Percentiles rank a stretch among this genome's conserved stretches.
These are phyloP conservation scores for Pseudocercospora musae DNA, from an alignment of 2,329 filamentous ascomycete genomes.

Conservation along the genomic window DNA sequence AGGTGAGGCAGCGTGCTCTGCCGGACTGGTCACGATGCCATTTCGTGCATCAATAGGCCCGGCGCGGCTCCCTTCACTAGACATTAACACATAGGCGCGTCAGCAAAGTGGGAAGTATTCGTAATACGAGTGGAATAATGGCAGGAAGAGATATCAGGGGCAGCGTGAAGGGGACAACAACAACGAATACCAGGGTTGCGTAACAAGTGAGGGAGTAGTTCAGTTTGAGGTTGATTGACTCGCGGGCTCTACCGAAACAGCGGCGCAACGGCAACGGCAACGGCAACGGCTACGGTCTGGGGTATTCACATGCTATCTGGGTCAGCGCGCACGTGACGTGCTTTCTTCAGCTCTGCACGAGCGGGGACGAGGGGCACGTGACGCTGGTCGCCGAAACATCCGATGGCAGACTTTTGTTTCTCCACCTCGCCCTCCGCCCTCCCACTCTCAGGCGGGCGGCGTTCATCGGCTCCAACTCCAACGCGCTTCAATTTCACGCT, in stretches of 20 bases:
- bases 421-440: neutral
- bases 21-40: slow-evolving; percentile 7
- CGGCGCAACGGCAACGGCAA: neutral
- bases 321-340: too few relatives aligned
- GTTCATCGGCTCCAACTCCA: neutral
- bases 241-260: neutral
- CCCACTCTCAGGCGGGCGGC: neutral
- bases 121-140: neutral
- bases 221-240: neutral
- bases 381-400: neutral
- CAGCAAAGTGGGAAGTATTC: neutral
- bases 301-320: too few relatives aligned
- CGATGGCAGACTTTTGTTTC: neutral
- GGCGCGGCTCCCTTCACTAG: slow-evolving; percentile 6
- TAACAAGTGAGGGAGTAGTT: slow-evolving; percentile 1
- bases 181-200: neutral
- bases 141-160: neutral
- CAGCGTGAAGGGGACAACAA: neutral
- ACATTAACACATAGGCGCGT: slow-evolving; percentile 14
- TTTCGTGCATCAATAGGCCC: slow-evolving; percentile 17
- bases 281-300: neutral
- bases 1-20: slow-evolving; percentile 13
- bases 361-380: neutral
- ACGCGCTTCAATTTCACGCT: neutral
- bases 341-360: neutral